These are phyloP conservation scores for Auriscalpium vulgare DNA, from an alignment of 768 basidiomycete species.

Conservation along the genomic window DNA sequence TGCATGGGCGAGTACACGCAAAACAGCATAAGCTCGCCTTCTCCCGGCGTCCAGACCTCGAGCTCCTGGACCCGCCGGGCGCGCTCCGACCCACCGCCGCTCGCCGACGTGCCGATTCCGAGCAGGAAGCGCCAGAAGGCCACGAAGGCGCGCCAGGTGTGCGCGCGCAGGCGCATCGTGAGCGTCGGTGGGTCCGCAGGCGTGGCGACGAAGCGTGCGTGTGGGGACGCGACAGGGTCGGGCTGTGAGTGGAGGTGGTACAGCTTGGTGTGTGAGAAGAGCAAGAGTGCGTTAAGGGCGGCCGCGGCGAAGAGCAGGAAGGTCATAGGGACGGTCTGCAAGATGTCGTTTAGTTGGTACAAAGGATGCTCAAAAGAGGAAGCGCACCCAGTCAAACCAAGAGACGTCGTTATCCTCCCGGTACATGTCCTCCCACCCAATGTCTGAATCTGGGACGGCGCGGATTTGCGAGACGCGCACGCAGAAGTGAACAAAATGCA, in stretches of 20 bases:
- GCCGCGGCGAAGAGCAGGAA: conserved; percentile 47
- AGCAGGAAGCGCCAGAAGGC: conserved; percentile 61
- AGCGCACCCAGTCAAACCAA: conserved; percentile 75
- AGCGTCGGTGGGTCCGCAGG: conserved; percentile 35
- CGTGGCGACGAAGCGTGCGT: conserved; percentile 57
- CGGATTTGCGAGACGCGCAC: conserved; percentile 52
- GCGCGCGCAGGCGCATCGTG: conserved; percentile 12
- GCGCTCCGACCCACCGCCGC: conserved; percentile 5
- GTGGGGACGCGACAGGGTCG: conserved; percentile 63
- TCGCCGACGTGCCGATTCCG: conserved; percentile 39
- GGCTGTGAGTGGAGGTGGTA: conserved; percentile 60
- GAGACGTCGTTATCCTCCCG: conserved; percentile 52
- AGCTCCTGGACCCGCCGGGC: conserved; percentile 59
- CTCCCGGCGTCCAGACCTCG: conserved; percentile 71
- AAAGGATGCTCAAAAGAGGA: not conserved
- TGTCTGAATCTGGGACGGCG: conserved; percentile 52
- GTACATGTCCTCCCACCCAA: conserved; percentile 76
- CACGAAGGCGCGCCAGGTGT: conserved; percentile 43
- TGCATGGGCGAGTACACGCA: conserved; percentile 76
- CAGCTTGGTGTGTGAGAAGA: conserved; percentile 60
- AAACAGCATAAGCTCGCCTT: conserved; percentile 62
- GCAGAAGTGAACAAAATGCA: conserved; percentile 65
- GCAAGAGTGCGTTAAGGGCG: conserved; percentile 51
- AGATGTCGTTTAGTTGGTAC: not conserved
- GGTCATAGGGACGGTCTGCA: conserved; percentile 59